phyloP scores from a whole-genome alignment of 495 filamentous ascomycete species.

The Tirmania nivea region DNA sequence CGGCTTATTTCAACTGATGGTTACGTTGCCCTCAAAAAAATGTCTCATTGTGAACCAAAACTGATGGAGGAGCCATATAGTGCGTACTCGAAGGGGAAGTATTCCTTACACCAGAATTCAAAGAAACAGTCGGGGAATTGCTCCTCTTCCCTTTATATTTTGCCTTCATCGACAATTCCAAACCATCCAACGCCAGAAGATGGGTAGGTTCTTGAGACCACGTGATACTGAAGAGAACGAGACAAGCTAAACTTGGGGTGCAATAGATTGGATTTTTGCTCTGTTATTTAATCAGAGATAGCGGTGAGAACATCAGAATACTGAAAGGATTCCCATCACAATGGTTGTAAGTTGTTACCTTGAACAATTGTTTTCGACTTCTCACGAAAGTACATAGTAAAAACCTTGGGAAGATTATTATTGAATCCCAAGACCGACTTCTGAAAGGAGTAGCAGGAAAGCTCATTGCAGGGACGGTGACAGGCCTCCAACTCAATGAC shows the following conservation, averaged over 20 bases:
- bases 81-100: no score
- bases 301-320: constrained; percentile 2
- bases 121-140: constrained; percentile 2
- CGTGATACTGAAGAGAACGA: no score
- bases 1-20: constrained; percentile 5
- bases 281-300: constrained; percentile 7
- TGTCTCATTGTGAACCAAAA: no score
- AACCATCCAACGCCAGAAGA: constrained; percentile 6
- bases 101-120: no score
- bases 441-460: constrained; percentile 14
- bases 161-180: constrained; percentile 2
- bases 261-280: constrained; percentile 6
- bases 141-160: constrained; percentile 5
- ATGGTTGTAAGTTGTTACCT: constrained; percentile 4
- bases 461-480: constrained; percentile 11
- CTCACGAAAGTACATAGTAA: constrained; percentile 1
- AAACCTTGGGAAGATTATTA: constrained; percentile 10
- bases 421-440: constrained; percentile 9
- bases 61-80: no score
- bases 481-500: constrained; percentile 3
- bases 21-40: no score
- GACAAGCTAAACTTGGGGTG: no score
- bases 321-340: constrained; percentile 4
- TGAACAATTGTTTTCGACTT: not conserved
- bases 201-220: not conserved